Evolutionary conservation across 2,329 filamentous ascomycete species (phyloP).

Genomic region (Stemphylium beticola): DNA sequence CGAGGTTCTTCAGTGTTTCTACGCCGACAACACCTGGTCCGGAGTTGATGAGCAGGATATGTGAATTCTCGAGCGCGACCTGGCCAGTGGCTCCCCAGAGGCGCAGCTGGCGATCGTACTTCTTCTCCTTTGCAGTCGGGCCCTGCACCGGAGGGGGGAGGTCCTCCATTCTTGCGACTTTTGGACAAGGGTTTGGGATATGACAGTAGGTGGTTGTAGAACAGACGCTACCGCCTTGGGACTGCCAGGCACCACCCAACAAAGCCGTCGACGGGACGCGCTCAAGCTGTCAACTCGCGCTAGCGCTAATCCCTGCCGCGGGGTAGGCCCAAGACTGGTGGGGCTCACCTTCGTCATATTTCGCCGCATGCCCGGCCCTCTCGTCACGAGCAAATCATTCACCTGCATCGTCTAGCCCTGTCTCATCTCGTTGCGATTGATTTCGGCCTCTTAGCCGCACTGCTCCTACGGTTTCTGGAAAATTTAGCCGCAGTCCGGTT

Average conservation of each 20-base stretch:
- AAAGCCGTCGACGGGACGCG: not conserved
- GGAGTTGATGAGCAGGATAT: conserved; percentile 89
- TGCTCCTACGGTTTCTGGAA: not conserved
- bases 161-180: conserved; percentile 36
- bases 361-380: not conserved
- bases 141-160: conserved; percentile 51
- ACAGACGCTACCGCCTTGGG: not conserved
- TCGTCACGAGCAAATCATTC: conserved; percentile 13
- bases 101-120: conserved; percentile 92
- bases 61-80: conserved; percentile 84
- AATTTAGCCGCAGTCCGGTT: conserved; percentile 2
- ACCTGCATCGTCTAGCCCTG: not conserved
- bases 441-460: not conserved
- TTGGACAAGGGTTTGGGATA: not conserved
- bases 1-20: conserved; percentile 95
- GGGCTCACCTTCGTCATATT: conserved; percentile 15
- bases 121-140: conserved; percentile 58
- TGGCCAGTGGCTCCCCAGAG: conserved; percentile 95
- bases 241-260: conserved; percentile 1
- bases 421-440: not conserved
- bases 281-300: conserved; percentile 14
- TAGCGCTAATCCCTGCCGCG: conserved; percentile 18
- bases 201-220: conserved; percentile 4
- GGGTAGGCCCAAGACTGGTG: conserved; percentile 16
- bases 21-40: conserved; percentile 85